A percentile compares a stretch with the other conserved stretches of the same genome.
phyloP scores from a whole-genome alignment of 345 rosid genomes.

The Gossypium ekmanianum region DNA sequence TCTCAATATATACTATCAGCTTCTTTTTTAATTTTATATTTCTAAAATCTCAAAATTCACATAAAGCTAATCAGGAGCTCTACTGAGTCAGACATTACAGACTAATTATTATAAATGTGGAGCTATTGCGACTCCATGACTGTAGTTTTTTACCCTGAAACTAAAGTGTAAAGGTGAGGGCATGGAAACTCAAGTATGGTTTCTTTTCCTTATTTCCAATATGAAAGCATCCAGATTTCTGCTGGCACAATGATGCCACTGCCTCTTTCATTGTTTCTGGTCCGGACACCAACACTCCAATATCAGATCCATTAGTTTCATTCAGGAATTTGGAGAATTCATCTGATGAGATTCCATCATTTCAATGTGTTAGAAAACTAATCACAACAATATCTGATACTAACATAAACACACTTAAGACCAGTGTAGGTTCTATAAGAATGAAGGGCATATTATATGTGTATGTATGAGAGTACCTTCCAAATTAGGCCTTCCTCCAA shows the following conservation, averaged over 20 bases:
- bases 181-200: conserved; percentile 45
- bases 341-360: conserved; percentile 34
- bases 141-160: neutral
- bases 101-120: neutral
- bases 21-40: neutral
- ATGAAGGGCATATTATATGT: neutral
- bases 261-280: conserved; percentile 67
- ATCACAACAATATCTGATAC: neutral
- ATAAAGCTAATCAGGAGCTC: neutral
- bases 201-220: conserved; percentile 26
- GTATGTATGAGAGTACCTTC: conserved; percentile 41
- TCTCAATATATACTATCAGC: no score
- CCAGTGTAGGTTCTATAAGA: neutral
- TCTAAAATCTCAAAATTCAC: neutral
- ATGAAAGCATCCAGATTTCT: conserved; percentile 26
- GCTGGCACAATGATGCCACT: conserved; percentile 50
- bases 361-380: neutral
- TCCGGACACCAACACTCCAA: conserved; percentile 81
- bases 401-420: neutral
- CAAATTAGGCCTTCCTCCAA: conserved; percentile 67
- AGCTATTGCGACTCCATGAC: neutral
- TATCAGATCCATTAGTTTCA: conserved; percentile 41
- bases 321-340: conserved; percentile 41
- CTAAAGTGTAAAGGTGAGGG: conserved; percentile 59
- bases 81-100: neutral